Base-by-base conservation (phyloP, 2,329 filamentous ascomycete genomes). In the Pyricularia sp. region DNA sequence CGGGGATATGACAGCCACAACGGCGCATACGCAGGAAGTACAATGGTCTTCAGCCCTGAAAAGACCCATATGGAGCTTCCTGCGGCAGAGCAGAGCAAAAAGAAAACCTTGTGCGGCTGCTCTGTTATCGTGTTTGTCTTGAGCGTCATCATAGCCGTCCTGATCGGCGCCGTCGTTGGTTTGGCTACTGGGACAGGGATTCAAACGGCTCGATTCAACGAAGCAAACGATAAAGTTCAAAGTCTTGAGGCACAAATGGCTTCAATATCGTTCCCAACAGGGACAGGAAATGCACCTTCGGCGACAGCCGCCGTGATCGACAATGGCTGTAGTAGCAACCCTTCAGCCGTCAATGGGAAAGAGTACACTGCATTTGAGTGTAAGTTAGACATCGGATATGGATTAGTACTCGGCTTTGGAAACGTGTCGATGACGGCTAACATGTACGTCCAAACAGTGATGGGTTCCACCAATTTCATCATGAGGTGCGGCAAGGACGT, bases 401-500 rank as follows among this genome's bases (percentile, higher is more conserved):
- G 31, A 30, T 71, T 59, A 69, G 72, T 71, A 74, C 28, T 26
- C 12, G 50, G 42, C 31, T 25, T 25, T 20, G n/a, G 12, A 36
- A 30, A 23, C 10, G 14, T 58, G 36, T 25, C 26, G 25, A 66
- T 25, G n/a, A 26, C 31, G 31, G n/a, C 14, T 33, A n/a, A 23
- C 14, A 50, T 66, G 2, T n/a, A 25, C 11, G 11, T 4, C 25
- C 63, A 5, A 23, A 30, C 36, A 83, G 81, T 81, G 67, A 78
- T 78, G 63, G 73, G 75, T 42, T 75, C 74, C 30, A 70, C 74
- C 12, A 78, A 73, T 3, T 84, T 79, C 73, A 80, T 75, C 31
- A 78, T 82, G 68, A 79, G 78, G 73, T 83, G 82, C 77, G 81
- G 82, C 70, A 76, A 73, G 31, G 79, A 84, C 70, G 76, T 81